Conservation (phyloP, 2,329 filamentous ascomycete genomes). For the Aspergillus phoenicis region DNA sequence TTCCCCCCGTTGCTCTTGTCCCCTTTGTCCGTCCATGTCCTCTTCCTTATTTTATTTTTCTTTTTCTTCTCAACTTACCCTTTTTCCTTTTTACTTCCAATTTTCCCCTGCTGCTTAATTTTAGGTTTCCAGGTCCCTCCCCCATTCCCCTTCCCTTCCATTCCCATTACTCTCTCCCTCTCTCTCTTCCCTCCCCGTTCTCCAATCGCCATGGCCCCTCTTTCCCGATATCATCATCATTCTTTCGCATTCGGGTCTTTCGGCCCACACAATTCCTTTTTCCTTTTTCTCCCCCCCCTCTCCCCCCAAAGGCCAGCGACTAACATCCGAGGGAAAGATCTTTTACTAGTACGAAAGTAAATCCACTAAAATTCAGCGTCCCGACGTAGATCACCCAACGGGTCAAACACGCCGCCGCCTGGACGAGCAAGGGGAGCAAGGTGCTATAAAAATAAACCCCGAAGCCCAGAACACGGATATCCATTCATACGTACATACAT, state of each 20-base stretch:
- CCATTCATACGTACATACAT: conserved; percentile 1
- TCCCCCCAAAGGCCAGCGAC: not conserved
- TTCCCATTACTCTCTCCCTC: not conserved
- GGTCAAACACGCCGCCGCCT: conserved; percentile 10
- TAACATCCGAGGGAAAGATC: not conserved
- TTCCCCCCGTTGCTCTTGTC: not conserved
- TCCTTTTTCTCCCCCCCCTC: not conserved
- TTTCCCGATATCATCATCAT: conserved; percentile 8
- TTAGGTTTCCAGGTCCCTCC: conserved; percentile 11
- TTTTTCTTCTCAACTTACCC: conserved; percentile 4
- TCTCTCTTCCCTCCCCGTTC: not conserved
- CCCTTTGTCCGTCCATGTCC: conserved; percentile 8
- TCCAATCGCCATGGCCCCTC: conserved; percentile 7
- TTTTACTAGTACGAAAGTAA: not conserved
- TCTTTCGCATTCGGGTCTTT: conserved; percentile 9
- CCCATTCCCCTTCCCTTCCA: conserved; percentile 9
- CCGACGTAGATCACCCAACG: conserved; percentile 11
- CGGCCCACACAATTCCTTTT: conserved; percentile 8
- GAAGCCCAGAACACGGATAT: not conserved
- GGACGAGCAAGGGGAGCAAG: conserved; percentile 5
- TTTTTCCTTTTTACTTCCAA: conserved; percentile 9
- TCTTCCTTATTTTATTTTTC: conserved; percentile 5
- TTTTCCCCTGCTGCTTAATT: not conserved
- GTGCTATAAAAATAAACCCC: conserved; percentile 5
- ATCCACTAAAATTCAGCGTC: conserved; percentile 2